phyloP scores from a whole-genome alignment of 176 grass and related monocot species.

The Canna indica region DNA sequence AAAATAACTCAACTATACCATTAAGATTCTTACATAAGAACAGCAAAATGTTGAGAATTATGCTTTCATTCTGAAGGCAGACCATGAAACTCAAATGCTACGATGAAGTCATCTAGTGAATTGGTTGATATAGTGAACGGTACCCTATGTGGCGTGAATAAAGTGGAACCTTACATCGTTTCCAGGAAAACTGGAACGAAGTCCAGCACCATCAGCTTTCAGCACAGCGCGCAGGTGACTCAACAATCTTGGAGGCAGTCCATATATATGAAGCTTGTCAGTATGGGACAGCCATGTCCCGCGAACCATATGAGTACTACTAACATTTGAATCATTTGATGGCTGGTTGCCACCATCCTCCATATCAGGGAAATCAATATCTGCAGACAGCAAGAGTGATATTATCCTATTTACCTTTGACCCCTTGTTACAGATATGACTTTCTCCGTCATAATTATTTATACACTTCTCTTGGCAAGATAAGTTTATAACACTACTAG shows the following conservation, averaged over 20 bases:
- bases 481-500: too few relatives aligned
- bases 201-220: conserved; percentile 29
- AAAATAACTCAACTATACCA: conserved; percentile 1
- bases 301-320: conserved; percentile 60
- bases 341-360: conserved; percentile 24
- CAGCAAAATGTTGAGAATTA: not conserved
- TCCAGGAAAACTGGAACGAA: conserved; percentile 11
- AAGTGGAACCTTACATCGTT: conserved; percentile 28
- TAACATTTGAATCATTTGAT: conserved; percentile 20
- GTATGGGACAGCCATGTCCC: conserved; percentile 66
- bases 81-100: conserved; percentile 7
- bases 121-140: conserved; percentile 2
- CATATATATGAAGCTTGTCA: conserved; percentile 31
- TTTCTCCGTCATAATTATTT: too few relatives aligned
- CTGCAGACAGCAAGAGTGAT: conserved; percentile 26
- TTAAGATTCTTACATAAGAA: not conserved
- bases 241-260: conserved; percentile 52
- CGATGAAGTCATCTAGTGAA: not conserved
- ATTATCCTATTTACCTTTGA: too few relatives aligned
- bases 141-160: too few relatives aligned
- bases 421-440: too few relatives aligned
- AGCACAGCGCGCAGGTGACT: conserved; percentile 56
- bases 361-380: conserved; percentile 46
- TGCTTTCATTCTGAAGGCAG: not conserved
- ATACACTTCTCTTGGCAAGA: too few relatives aligned